Percentiles rank a stretch among this genome's conserved stretches.
phyloP scores from a whole-genome alignment of 345 rosid genomes.

The Eucalyptus cloeziana region DNA sequence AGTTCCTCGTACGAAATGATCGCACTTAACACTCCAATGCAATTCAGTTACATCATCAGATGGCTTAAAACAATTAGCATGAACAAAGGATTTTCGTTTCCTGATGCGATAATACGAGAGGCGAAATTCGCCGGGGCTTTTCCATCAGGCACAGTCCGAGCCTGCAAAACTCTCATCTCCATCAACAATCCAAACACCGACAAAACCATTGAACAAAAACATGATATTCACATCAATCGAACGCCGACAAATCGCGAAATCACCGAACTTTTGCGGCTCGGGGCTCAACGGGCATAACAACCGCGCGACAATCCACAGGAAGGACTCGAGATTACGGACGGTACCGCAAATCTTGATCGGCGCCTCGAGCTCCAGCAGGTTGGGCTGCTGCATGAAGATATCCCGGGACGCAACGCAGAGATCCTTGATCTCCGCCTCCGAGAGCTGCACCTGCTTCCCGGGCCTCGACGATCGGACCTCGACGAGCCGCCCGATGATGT shows the following conservation, averaged over 20 bases:
- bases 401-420: constrained; percentile 66
- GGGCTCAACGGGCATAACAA: background rate
- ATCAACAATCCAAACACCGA: background rate
- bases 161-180: background rate
- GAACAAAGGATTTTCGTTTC: background rate
- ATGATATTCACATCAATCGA: background rate
- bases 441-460: constrained; percentile 90
- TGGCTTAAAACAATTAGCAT: background rate
- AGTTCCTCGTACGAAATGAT: background rate
- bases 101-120: background rate
- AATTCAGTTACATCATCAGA: background rate
- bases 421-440: constrained; percentile 89
- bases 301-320: background rate
- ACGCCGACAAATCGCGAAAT: background rate
- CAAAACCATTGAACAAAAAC: background rate
- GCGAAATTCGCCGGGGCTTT: background rate
- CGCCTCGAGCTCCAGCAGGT: constrained; percentile 88
- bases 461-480: constrained; percentile 86
- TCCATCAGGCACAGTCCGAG: background rate
- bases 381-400: constrained; percentile 76
- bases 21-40: background rate
- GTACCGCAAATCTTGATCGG: constrained; percentile 95
- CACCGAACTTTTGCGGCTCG: background rate
- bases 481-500: constrained; percentile 66
- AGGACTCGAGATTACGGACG: background rate